Evolutionary conservation across 164 flowering plant genomes (phyloP).

Genomic region (Malania oleifera): DNA sequence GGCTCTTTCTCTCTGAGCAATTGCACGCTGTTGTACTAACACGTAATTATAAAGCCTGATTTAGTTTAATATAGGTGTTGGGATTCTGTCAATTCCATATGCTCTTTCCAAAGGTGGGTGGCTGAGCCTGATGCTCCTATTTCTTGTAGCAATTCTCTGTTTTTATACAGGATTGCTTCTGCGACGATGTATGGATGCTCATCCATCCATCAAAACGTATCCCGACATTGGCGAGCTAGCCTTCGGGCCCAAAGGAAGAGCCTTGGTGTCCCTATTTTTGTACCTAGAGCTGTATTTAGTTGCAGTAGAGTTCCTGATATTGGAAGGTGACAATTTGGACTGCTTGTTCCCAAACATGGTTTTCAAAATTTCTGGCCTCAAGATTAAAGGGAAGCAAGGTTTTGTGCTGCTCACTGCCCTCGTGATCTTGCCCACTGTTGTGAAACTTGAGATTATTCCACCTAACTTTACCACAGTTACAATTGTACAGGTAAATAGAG

Average conservation of each 20-base stretch:
- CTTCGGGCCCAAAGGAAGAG: conserved; percentile 42
- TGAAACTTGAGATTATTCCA: too few species aligned
- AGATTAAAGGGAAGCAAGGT: conserved; percentile 29
- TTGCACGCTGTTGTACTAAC: not conserved
- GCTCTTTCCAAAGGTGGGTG: conserved; percentile 74
- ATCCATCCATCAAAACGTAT: conserved; percentile 36
- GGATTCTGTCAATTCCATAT: conserved; percentile 63
- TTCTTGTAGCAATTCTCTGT: conserved; percentile 33
- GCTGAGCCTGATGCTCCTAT: conserved; percentile 41
- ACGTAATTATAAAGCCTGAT: not conserved
- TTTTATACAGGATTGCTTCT: conserved; percentile 60
- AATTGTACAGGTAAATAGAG: too few species aligned
- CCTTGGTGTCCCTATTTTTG: conserved; percentile 30
- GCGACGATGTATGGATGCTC: conserved; percentile 45
- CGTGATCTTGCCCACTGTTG: conserved; percentile 40
- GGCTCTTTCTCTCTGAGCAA: too few species aligned
- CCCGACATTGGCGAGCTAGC: conserved; percentile 51
- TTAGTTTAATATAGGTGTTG: conserved; percentile 46
- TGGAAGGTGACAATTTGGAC: conserved; percentile 57
- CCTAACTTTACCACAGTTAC: too few species aligned
- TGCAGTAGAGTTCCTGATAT: conserved; percentile 45
- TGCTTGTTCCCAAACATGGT: conserved; percentile 36
- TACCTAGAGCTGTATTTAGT: conserved; percentile 43
- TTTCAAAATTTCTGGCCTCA: conserved; percentile 16
- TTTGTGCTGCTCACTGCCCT: conserved; percentile 40